These are phyloP conservation scores for Articulospora tetracladia DNA, from an alignment of 495 filamentous ascomycete genomes.

Conservation along the genomic window DNA sequence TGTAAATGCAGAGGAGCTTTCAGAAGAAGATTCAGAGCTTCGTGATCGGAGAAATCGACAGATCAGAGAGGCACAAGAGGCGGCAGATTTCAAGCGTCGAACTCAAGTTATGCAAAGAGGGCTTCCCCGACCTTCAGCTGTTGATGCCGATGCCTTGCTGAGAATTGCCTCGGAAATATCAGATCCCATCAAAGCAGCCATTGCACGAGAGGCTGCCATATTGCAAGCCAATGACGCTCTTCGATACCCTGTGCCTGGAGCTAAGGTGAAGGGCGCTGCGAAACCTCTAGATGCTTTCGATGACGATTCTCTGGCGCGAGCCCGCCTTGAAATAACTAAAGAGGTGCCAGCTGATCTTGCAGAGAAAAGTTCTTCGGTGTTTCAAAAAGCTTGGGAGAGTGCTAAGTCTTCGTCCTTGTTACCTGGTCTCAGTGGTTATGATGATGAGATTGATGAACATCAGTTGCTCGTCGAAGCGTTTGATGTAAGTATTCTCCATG, in stretches of 20 bases:
- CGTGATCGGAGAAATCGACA: constrained; percentile 69
- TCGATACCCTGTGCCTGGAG: constrained; percentile 64
- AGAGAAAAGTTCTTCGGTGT: constrained; percentile 50
- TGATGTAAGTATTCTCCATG: constrained; percentile 47
- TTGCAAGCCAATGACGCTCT: constrained; percentile 79
- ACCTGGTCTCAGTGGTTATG: constrained; percentile 75
- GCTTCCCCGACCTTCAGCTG: constrained; percentile 69
- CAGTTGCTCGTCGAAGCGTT: constrained; percentile 60
- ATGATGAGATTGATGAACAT: constrained; percentile 63
- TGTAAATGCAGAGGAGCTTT: constrained; percentile 42
- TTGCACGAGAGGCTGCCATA: constrained; percentile 72
- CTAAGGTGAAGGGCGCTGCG: constrained; percentile 57
- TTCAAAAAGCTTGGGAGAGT: constrained; percentile 65
- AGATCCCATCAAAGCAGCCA: constrained; percentile 48
- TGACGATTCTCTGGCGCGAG: constrained; percentile 67
- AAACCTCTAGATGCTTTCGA: constrained; percentile 61
- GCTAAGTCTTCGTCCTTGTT: constrained; percentile 55
- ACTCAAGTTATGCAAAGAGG: constrained; percentile 86
- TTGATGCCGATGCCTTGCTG: constrained; percentile 69
- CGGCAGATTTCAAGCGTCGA: constrained; percentile 74
- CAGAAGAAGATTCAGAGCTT: constrained; percentile 80
- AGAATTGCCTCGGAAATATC: constrained; percentile 48
- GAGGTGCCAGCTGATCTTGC: constrained; percentile 60
- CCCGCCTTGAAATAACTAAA: constrained; percentile 69
- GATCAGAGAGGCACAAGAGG: constrained; percentile 64